Conservation (phyloP, 2,329 filamentous ascomycete genomes). For the Colletotrichum paranaense region DNA sequence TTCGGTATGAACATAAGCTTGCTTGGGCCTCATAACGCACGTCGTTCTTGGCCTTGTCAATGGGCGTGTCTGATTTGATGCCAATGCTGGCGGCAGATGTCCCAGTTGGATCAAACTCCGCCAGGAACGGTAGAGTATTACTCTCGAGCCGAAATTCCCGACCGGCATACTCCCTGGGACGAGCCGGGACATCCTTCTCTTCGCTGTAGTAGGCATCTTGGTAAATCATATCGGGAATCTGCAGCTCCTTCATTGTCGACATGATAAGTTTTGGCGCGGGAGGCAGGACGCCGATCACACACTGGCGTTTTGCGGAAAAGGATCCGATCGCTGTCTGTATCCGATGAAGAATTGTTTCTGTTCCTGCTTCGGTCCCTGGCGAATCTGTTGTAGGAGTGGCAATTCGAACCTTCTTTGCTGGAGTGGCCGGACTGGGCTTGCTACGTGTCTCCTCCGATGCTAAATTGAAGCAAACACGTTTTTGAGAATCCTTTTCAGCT, state of each 20-base stretch:
- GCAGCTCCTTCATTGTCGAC: slow-evolving; percentile 66
- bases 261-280: slow-evolving; percentile 57
- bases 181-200: slow-evolving; percentile 83
- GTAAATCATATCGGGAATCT: slow-evolving; percentile 78
- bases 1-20: slow-evolving; percentile 67
- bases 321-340: slow-evolving; percentile 9
- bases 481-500: slow-evolving; percentile 39
- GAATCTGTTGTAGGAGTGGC: slow-evolving; percentile 32
- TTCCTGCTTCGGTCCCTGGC: slow-evolving; percentile 15
- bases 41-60: slow-evolving; percentile 65
- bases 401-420: slow-evolving; percentile 10
- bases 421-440: slow-evolving; percentile 25
- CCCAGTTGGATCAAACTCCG: slow-evolving; percentile 77
- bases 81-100: slow-evolving; percentile 65
- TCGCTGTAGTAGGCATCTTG: slow-evolving; percentile 88
- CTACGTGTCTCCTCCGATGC: slow-evolving; percentile 18
- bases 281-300: slow-evolving; percentile 44
- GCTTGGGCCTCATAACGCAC: slow-evolving; percentile 59
- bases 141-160: slow-evolving; percentile 84
- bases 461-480: slow-evolving; percentile 48
- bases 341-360: slow-evolving; percentile 5
- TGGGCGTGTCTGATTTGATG: slow-evolving; percentile 55
- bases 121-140: slow-evolving; percentile 81
- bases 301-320: slow-evolving; percentile 40
- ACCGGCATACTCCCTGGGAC: slow-evolving; percentile 85